A percentile compares a stretch with the other conserved stretches of the same genome.
phyloP scores from a whole-genome alignment of 495 filamentous ascomycete genomes.

The Achaetomiella virescens region DNA sequence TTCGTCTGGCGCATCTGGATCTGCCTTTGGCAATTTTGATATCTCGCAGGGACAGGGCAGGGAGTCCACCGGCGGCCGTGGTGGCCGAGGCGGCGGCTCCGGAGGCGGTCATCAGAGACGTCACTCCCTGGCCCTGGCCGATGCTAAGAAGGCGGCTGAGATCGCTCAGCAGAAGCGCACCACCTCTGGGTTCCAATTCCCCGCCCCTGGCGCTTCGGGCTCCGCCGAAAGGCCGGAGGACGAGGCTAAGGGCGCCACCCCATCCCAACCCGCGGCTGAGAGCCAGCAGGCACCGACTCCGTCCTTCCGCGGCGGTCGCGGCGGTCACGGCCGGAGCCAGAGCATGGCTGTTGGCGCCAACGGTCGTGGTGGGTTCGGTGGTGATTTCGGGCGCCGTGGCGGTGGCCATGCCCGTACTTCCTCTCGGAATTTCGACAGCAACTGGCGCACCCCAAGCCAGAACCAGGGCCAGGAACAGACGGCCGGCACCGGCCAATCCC shows the following conservation, averaged over 20 bases:
- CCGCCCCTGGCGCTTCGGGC: constrained; percentile 61
- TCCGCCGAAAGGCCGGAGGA: constrained; percentile 50
- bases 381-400: constrained; percentile 65
- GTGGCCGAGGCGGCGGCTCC: constrained; percentile 63
- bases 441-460: constrained; percentile 89
- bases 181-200: constrained; percentile 91
- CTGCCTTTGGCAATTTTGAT: constrained; percentile 70
- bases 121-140: constrained; percentile 89
- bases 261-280: constrained; percentile 40
- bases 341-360: constrained; percentile 55
- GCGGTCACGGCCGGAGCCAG: constrained; percentile 54
- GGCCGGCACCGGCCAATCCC: constrained; percentile 56
- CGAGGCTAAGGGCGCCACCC: constrained; percentile 37
- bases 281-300: constrained; percentile 44
- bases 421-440: constrained; percentile 93
- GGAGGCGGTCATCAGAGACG: constrained; percentile 84
- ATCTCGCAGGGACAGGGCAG: constrained; percentile 57
- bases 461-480: constrained; percentile 50
- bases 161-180: constrained; percentile 94
- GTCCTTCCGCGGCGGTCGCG: constrained; percentile 42
- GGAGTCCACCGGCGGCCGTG: constrained; percentile 64
- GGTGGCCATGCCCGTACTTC: constrained; percentile 68
- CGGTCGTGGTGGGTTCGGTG: constrained; percentile 40
- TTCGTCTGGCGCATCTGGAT: constrained; percentile 87
- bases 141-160: constrained; percentile 97